Evolutionary conservation across 202 grass and related monocot species (phyloP).

Genomic region (Carex arenaria): DNA sequence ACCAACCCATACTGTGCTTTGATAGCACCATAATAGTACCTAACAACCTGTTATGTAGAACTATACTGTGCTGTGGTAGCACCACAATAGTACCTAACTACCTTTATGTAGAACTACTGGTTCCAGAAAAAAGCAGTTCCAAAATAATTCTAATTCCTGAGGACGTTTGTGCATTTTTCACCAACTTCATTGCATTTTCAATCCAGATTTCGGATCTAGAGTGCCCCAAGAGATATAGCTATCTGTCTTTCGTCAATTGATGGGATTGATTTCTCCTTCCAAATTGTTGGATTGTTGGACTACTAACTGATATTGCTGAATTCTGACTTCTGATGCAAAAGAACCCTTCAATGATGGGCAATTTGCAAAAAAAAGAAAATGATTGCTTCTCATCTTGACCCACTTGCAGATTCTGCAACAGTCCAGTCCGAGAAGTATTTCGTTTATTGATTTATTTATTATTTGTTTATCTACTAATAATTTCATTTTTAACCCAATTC

Average conservation of each 20-base stretch:
- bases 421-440: neutral
- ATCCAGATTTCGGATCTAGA: slow-evolving; percentile 12
- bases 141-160: neutral
- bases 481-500: slow-evolving; percentile 21
- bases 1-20: neutral
- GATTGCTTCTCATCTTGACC: neutral
- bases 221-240: slow-evolving; percentile 5
- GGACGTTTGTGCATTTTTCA: slow-evolving; percentile 4
- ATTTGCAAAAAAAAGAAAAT: neutral
- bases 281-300: neutral
- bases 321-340: slow-evolving; percentile 15
- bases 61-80: neutral
- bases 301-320: slow-evolving; percentile 7
- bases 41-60: neutral
- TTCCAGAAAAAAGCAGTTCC: neutral
- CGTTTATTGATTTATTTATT: slow-evolving; percentile 7
- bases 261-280: neutral
- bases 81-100: neutral
- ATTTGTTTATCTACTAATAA: slow-evolving; percentile 11
- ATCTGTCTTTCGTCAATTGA: neutral
- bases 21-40: too few species aligned
- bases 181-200: neutral
- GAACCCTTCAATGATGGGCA: slow-evolving; percentile 1
- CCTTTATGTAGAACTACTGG: neutral
- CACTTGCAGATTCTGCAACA: slow-evolving; percentile 18